These are phyloP conservation scores for Naegleria lovaniensis DNA, from an alignment of 208 protist genomes.

Conservation along the genomic window DNA sequence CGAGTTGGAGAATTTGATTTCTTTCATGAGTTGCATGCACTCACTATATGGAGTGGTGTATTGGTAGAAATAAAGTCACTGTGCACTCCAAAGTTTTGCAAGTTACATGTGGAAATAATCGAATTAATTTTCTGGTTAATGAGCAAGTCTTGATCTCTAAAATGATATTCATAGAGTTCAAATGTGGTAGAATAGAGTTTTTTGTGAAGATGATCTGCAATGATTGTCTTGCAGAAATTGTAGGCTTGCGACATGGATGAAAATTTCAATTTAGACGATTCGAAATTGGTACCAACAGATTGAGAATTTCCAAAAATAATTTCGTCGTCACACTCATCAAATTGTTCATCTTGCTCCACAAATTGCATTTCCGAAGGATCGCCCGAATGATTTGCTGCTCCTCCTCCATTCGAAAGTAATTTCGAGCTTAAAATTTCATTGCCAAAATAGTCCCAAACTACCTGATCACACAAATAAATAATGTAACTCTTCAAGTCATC, in stretches of 20 bases:
- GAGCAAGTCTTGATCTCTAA: background rate
- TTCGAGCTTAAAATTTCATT: background rate
- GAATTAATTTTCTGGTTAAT: conserved; percentile 8
- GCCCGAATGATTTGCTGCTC: no score
- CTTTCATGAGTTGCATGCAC: background rate
- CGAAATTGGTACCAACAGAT: background rate
- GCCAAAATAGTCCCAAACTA: background rate
- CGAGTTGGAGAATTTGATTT: background rate
- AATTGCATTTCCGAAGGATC: background rate
- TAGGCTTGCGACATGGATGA: background rate
- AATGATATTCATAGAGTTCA: background rate
- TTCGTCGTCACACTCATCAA: background rate
- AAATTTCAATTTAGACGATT: background rate
- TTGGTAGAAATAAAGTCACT: background rate
- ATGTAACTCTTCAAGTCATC: conserved; percentile 1
- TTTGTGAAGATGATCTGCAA: background rate
- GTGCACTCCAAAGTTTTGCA: background rate
- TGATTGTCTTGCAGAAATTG: background rate
- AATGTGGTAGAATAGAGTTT: background rate
- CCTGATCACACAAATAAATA: background rate
- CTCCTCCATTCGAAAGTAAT: background rate
- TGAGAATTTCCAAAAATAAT: background rate
- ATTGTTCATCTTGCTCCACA: background rate
- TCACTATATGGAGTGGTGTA: background rate
- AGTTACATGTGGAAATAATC: background rate